Conservation (phyloP, 2,329 filamentous ascomycete species). For the Exophiala lecanii-corni region DNA sequence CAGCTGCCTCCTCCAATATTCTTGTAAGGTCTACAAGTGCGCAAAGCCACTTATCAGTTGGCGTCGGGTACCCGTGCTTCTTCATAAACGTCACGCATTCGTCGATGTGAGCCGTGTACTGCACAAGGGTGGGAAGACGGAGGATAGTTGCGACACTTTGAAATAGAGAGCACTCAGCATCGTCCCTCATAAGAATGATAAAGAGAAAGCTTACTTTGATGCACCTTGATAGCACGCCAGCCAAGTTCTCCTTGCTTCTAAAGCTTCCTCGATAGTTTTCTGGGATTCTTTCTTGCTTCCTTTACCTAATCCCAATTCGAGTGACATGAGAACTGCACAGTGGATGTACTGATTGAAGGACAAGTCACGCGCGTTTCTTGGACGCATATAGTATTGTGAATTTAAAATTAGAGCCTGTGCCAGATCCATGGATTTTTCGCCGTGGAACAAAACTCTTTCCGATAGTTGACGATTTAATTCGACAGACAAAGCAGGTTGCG, state of each 20-base stretch:
- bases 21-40: constrained; percentile 54
- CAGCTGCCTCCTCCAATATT: constrained; percentile 63
- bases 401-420: constrained; percentile 71
- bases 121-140: constrained; percentile 52
- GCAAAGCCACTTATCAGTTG: constrained; percentile 51
- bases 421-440: constrained; percentile 78
- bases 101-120: constrained; percentile 59
- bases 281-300: constrained; percentile 38
- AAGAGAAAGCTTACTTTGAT: constrained; percentile 40
- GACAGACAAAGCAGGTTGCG: constrained; percentile 59
- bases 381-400: constrained; percentile 77
- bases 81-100: constrained; percentile 56
- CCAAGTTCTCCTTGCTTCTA: constrained; percentile 56
- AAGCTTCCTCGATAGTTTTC: constrained; percentile 43
- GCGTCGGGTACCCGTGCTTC: constrained; percentile 50
- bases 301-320: constrained; percentile 73
- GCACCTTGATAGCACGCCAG: constrained; percentile 57
- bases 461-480: constrained; percentile 70
- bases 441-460: constrained; percentile 67
- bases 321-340: constrained; percentile 71
- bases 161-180: constrained; percentile 45
- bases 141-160: constrained; percentile 53
- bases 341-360: constrained; percentile 86
- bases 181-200: constrained; percentile 27
- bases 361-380: constrained; percentile 74